These are phyloP conservation scores for Mucuna pruriens DNA, from an alignment of 306 rosid species.

Conservation along the genomic window DNA sequence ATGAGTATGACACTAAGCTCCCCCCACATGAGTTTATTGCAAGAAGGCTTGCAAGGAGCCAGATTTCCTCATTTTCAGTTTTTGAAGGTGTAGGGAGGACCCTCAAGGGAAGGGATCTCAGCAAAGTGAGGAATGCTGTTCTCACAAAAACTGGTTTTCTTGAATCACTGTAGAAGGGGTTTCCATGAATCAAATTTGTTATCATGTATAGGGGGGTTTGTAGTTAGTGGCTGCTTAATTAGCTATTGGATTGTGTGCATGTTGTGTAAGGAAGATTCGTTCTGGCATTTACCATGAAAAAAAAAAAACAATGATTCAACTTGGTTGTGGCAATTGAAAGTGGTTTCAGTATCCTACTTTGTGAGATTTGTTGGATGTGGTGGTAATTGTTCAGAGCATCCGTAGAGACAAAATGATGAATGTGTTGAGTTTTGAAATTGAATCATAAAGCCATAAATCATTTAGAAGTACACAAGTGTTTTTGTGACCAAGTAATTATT, in stretches of 20 bases:
- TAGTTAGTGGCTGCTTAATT: constrained; percentile 26
- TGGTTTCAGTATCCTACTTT: not conserved
- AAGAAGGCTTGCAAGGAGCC: constrained; percentile 82
- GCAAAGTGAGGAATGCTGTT: constrained; percentile 86
- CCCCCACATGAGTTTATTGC: constrained; percentile 93
- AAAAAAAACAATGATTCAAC: constrained; percentile 21
- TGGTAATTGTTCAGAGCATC: constrained; percentile 18
- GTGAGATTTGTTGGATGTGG: constrained; percentile 18
- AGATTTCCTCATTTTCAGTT: constrained; percentile 88
- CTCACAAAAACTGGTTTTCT: constrained; percentile 86
- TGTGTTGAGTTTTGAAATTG: constrained; percentile 23
- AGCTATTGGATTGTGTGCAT: constrained; percentile 30
- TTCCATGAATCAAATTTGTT: constrained; percentile 15
- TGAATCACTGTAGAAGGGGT: constrained; percentile 55
- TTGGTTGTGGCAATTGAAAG: not conserved
- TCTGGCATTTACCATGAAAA: constrained; percentile 30
- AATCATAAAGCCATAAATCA: not conserved
- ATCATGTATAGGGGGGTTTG: constrained; percentile 35
- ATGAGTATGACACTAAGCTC: constrained; percentile 50
- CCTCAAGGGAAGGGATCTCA: constrained; percentile 89
- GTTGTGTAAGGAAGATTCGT: constrained; percentile 19
- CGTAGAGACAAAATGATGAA: constrained; percentile 5
- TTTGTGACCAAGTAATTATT: not conserved
- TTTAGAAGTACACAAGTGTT: constrained; percentile 17
- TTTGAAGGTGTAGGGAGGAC: constrained; percentile 97